Evolutionary conservation across 2,329 filamentous ascomycete genomes (phyloP).

Genomic region (Alternaria brassicae): DNA sequence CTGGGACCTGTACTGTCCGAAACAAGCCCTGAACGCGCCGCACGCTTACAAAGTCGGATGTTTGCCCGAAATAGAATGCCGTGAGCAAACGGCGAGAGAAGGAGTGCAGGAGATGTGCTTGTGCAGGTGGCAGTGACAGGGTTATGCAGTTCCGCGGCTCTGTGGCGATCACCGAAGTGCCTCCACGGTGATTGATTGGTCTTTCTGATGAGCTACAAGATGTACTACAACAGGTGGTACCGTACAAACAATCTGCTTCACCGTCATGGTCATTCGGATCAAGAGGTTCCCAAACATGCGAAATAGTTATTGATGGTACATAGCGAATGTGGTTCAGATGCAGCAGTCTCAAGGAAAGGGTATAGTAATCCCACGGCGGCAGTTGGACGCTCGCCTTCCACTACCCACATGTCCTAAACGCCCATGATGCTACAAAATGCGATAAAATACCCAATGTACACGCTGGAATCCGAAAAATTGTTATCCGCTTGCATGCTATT

Average conservation of each 20-base stretch:
- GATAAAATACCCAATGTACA: conserved; percentile 5
- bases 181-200: conserved; percentile 4
- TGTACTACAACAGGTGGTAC: conserved; percentile 6
- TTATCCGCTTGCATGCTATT: conserved; percentile 32
- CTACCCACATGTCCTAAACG: conserved; percentile 5
- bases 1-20: conserved; percentile 17
- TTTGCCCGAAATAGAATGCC: conserved; percentile 1
- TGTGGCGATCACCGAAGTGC: conserved; percentile 6
- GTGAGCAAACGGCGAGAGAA: background rate
- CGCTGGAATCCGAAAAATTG: conserved; percentile 2
- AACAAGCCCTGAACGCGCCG: conserved; percentile 12
- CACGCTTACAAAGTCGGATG: conserved; percentile 9
- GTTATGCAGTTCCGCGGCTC: background rate
- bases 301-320: conserved; percentile 10
- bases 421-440: conserved; percentile 22
- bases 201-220: background rate
- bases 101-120: background rate
- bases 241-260: background rate
- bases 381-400: background rate
- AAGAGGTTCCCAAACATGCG: background rate
- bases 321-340: conserved; percentile 10
- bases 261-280: background rate
- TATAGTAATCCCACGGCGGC: conserved; percentile 2
- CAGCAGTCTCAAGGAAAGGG: conserved; percentile 1
- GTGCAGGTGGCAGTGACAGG: background rate